A percentile compares a stretch with the other conserved stretches of the same genome.
Conservation (phyloP, 495 filamentous ascomycete genomes). For the Annulohypoxylon nitens region DNA sequence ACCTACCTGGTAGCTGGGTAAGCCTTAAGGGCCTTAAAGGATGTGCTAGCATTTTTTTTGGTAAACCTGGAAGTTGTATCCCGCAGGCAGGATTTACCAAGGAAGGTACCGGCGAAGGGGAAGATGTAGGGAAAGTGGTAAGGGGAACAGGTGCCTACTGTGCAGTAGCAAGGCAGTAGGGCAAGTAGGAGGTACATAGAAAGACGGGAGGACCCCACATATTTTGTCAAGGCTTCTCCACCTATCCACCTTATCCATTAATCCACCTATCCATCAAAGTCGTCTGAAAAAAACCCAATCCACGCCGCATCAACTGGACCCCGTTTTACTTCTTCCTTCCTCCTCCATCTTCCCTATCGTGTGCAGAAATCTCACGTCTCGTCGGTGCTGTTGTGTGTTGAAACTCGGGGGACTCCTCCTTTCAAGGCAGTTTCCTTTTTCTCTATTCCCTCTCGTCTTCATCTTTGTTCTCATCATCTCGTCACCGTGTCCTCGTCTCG, state of each 20-base stretch:
- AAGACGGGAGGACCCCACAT: conserved; percentile 17
- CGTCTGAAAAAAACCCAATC: conserved; percentile 47
- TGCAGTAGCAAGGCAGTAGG: too few relatives aligned
- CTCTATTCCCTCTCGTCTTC: conserved; percentile 55
- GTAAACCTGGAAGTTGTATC: background rate
- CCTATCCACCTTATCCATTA: conserved; percentile 16
- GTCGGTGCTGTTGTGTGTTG: conserved; percentile 56
- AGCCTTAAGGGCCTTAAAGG: background rate
- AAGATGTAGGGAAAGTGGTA: background rate
- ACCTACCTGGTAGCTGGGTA: conserved; percentile 4
- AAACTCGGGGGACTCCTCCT: conserved; percentile 64
- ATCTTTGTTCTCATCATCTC: conserved; percentile 50
- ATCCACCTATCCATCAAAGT: conserved; percentile 42
- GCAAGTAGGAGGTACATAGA: background rate
- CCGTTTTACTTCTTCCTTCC: conserved; percentile 51
- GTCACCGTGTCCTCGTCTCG: conserved; percentile 33
- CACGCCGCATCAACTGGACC: conserved; percentile 44
- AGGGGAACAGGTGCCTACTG: too few relatives aligned
- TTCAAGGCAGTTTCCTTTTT: conserved; percentile 66
- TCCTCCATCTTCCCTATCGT: conserved; percentile 52
- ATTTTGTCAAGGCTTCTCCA: conserved; percentile 37
- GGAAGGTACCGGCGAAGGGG: conserved; percentile 17
- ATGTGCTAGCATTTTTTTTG: background rate
- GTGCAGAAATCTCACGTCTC: conserved; percentile 51
- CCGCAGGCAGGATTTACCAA: conserved; percentile 1